Evolutionary conservation across 1,284 basidiomycete genomes (phyloP).

Genomic region (Mycosarcoma mackinlayi): DNA sequence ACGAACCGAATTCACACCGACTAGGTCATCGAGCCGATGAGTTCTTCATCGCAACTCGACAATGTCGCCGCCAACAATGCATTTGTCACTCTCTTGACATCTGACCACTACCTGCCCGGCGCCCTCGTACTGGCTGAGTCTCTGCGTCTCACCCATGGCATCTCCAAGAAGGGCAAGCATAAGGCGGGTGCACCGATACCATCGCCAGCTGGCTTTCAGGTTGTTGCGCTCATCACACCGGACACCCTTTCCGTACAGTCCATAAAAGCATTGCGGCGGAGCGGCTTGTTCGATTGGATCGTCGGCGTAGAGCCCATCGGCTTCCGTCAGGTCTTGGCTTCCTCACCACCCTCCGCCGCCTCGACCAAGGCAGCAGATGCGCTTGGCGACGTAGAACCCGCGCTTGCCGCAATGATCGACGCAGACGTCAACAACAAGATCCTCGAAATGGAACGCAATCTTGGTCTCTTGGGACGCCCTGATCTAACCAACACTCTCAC

Average conservation of each 20-base stretch:
- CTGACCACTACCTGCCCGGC: constrained; percentile 89
- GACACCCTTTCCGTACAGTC: constrained; percentile 88
- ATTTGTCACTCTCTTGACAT: constrained; percentile 80
- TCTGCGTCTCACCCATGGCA: constrained; percentile 67
- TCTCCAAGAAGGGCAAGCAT: constrained; percentile 19
- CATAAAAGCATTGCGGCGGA: constrained; percentile 77
- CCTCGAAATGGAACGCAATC: constrained; percentile 72
- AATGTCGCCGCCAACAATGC: constrained; percentile 67
- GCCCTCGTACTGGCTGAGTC: constrained; percentile 86
- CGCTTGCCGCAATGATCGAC: constrained; percentile 13
- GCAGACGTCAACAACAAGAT: constrained; percentile 35
- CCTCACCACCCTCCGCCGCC: constrained; percentile 5
- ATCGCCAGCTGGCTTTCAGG: constrained; percentile 69
- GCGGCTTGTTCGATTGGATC: constrained; percentile 84
- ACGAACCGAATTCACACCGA: not conserved
- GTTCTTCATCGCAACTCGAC: constrained; percentile 20
- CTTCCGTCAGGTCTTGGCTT: constrained; percentile 46
- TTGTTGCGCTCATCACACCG: constrained; percentile 92
- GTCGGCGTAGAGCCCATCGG: constrained; percentile 78
- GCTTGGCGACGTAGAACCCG: not conserved
- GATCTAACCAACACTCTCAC: constrained; percentile 87
- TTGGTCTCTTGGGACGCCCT: constrained; percentile 89
- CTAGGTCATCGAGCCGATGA: constrained; percentile 17
- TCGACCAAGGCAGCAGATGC: not conserved
- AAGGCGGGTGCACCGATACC: not conserved